Base-by-base conservation (phyloP, 2,329 filamentous ascomycete species). In the Orbilia javanica region DNA sequence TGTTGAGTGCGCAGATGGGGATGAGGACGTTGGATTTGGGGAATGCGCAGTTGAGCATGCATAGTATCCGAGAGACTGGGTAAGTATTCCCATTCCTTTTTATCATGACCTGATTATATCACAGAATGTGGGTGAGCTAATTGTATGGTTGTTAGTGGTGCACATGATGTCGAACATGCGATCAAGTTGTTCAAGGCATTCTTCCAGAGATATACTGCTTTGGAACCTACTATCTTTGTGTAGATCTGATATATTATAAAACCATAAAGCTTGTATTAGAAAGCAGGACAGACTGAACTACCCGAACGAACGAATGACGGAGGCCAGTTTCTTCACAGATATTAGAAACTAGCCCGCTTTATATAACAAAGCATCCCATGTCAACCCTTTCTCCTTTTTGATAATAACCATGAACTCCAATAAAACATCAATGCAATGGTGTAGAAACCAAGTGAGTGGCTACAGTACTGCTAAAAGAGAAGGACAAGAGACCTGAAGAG, bases 41-140 rank as follows among this genome's bases (percentile, higher is more conserved):
- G 8, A 98, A 97, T 85, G 91, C 95, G 29, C 95, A 98, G 86
- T 87, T 97, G 80, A 94, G 92, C 83, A 98, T 98, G 96, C 95
- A 98, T 85, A 96, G 92, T 83, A 97, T 97, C 82, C 90, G 96
- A 68, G 96, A 98, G 87, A 97, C 93, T 50, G 92, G 81, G 81
- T 82, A 63, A 57, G 79, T 79, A 27, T 63, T 50, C 20, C 29
- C 34, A 34, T 25, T n/a, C 29, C 4, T 8, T 39, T 39, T 11
- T n/a, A n/a, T n/a, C n/a, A n/a, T n/a, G n/a, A n/a, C n/a, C n/a
- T n/a, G n/a, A n/a, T n/a, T n/a, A 15, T 15, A 13, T 50, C 2
- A 36, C 39, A 39, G 1, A 4, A 55, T 36, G 8, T n/a, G n/a
- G 4, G n/a, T 15, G 3, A 34, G 53, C 11, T 44, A 62, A 42